Evolutionary conservation across 169 alveolate species (phyloP), one percentile per base, ranked within the genome.

Genomic region (Cryptosporidium baileyi): DNA sequence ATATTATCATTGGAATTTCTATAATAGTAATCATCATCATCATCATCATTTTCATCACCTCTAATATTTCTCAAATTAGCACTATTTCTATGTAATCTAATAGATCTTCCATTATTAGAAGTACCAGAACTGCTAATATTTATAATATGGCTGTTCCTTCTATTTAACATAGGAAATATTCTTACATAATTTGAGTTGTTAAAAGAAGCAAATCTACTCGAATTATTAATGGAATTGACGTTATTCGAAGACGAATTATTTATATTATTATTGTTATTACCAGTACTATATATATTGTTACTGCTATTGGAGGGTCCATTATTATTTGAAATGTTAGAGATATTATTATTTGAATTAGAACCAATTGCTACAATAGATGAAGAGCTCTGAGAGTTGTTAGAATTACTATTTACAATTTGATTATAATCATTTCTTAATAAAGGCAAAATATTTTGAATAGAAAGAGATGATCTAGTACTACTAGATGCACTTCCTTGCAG

Each of bases 361-460:
- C 82, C 74, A 74, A 54, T 24, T 0, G 80, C 28, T 11, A 43
- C 44, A 2, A 63, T 43, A 26, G 61, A 43, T 9, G 80, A 44
- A n/a, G n/a, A n/a, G n/a, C n/a, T n/a, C n/a, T n/a, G 62, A 65
- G 81, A 44, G 9, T n/a, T 36, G n/a, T 59, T 36, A 3, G 26
- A 34, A 5, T 36, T 34, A 17, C 9, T 40, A 41, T 57, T 74
- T 3, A 57, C 34, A n/a, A 54, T 54, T 1, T 74, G 65, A 44
- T 40, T 74, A 34, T 52, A 74, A n/a, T 74, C 82, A 3, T 54
- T 52, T 9, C 82, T 51, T 24, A 74, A 26, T 15, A 57, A 38
- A 13, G 82, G 82, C 17, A 74, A 41, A 36, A 74, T 41, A 3
- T 74, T 74, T 36, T 74, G 82, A 13, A 74, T 74, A 8, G 80